Percentiles rank a stretch among this genome's conserved stretches.
Evolutionary conservation across 768 basidiomycete species (phyloP).

Genomic region (Dioszegia hungarica): DNA sequence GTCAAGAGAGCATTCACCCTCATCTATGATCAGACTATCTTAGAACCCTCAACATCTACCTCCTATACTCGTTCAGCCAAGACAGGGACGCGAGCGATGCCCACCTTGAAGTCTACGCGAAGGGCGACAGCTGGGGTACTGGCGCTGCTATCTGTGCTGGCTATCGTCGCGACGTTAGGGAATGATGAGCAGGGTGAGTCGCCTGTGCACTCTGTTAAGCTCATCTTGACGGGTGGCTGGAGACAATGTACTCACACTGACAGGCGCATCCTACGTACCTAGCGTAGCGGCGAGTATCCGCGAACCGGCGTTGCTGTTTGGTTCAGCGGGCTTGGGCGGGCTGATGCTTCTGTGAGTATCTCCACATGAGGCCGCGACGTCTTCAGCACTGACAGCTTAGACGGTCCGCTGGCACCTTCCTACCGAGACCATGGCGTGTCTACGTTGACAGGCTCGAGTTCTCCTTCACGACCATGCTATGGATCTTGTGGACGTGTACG

Average conservation of each 20-base stretch:
- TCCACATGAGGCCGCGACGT: not conserved
- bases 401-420: slow-evolving; percentile 9
- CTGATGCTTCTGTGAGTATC: slow-evolving; percentile 9
- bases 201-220: too few species aligned
- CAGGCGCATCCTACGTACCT: not conserved
- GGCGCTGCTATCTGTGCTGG: not conserved
- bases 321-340: slow-evolving; percentile 11
- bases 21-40: too few species aligned
- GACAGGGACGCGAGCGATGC: too few species aligned
- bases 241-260: too few species aligned
- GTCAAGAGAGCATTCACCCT: too few species aligned
- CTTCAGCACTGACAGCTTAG: slow-evolving; percentile 8
- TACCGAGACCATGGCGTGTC: slow-evolving; percentile 30
- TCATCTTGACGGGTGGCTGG: too few species aligned
- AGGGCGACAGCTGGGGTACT: not conserved
- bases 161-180: not conserved
- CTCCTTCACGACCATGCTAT: slow-evolving; percentile 28
- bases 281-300: not conserved
- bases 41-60: too few species aligned
- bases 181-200: not conserved
- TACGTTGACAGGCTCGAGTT: slow-evolving; percentile 38
- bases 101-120: not conserved
- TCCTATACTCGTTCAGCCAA: too few species aligned
- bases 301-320: not conserved
- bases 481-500: slow-evolving; percentile 44